phyloP scores from a whole-genome alignment of 2,329 filamentous ascomycete species.

The Pseudogymnoascus sp. region DNA sequence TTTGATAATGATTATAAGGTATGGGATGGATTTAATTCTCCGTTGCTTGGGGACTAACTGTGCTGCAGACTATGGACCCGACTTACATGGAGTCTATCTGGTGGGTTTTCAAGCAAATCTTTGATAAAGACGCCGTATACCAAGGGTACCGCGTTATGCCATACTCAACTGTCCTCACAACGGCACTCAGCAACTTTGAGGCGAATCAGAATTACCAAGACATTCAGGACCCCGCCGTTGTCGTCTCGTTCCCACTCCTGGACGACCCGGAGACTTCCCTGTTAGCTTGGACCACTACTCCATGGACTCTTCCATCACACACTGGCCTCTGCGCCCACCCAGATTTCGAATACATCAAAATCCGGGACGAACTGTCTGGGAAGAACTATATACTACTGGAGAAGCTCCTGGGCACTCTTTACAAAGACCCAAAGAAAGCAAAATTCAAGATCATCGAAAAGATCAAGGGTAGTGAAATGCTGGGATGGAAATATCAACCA shows the following conservation, averaged over 20 bases:
- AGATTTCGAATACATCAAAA: slow-evolving; percentile 81
- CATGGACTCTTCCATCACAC: slow-evolving; percentile 80
- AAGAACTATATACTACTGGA: slow-evolving; percentile 84
- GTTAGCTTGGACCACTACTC: slow-evolving; percentile 85
- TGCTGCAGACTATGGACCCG: slow-evolving; percentile 74
- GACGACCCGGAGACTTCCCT: slow-evolving; percentile 69
- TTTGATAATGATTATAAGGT: slow-evolving; percentile 97
- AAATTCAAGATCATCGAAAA: slow-evolving; percentile 80
- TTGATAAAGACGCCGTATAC: slow-evolving; percentile 84
- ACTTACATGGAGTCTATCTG: slow-evolving; percentile 92
- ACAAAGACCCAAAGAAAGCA: slow-evolving; percentile 93
- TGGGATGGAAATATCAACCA: slow-evolving; percentile 83
- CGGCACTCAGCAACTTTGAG: slow-evolving; percentile 88
- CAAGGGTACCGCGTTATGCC: slow-evolving; percentile 90
- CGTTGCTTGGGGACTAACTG: neutral
- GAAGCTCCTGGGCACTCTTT: slow-evolving; percentile 70
- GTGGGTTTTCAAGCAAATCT: slow-evolving; percentile 95
- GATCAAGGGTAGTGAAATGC: slow-evolving; percentile 75
- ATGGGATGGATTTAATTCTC: slow-evolving; percentile 14
- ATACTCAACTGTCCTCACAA: slow-evolving; percentile 85
- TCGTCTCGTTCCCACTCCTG: slow-evolving; percentile 78
- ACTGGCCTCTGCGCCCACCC: slow-evolving; percentile 71
- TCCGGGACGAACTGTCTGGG: slow-evolving; percentile 72
- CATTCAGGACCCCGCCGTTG: slow-evolving; percentile 81
- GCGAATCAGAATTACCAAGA: slow-evolving; percentile 93